Evolutionary conservation across 257 asterid genomes (phyloP).

Genomic region (Solanum rostratum): DNA sequence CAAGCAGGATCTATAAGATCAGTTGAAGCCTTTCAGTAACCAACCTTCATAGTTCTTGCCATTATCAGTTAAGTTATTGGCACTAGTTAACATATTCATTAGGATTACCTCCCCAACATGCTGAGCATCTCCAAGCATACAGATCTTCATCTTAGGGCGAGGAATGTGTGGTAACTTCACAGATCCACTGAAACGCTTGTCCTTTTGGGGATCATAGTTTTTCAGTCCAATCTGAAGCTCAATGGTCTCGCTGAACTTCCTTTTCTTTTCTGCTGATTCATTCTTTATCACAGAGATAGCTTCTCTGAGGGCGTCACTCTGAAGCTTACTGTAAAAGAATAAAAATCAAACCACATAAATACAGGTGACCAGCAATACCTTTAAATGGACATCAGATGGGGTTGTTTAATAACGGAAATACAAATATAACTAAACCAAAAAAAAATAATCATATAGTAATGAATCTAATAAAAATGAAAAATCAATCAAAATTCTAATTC

Average conservation of each 20-base stretch:
- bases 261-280: constrained; percentile 11
- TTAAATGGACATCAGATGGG: neutral
- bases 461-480: neutral
- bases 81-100: neutral
- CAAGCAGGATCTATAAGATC: neutral
- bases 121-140: constrained; percentile 7
- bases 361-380: neutral
- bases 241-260: neutral
- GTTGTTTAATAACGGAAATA: neutral
- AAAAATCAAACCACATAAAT: neutral
- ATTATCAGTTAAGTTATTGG: neutral
- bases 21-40: neutral
- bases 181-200: constrained; percentile 5
- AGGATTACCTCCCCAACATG: constrained; percentile 2
- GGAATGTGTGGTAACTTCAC: constrained; percentile 10
- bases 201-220: constrained; percentile 4
- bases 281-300: constrained; percentile 7
- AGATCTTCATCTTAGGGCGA: constrained; percentile 9
- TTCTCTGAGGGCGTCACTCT: constrained; percentile 15
- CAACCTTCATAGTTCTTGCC: neutral
- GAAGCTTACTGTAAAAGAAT: constrained; percentile 9
- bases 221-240: neutral
- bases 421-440: neutral
- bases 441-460: neutral
- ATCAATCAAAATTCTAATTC: neutral